phyloP scores from a whole-genome alignment of 1,284 basidiomycete genomes.

The Nidula niveotomentosa region DNA sequence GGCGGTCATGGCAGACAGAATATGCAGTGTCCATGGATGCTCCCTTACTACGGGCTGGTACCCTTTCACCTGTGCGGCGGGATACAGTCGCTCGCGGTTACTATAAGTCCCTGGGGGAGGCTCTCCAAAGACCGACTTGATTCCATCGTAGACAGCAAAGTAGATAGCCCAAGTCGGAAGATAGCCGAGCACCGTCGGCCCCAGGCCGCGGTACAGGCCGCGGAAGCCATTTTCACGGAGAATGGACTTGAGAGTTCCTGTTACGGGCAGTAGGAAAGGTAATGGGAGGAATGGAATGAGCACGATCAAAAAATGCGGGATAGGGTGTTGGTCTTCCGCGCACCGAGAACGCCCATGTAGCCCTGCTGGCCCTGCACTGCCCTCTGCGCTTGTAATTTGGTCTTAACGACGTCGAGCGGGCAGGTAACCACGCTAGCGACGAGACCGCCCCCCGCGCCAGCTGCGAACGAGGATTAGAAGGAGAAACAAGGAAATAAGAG shows the following conservation, averaged over 20 bases:
- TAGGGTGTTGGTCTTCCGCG: slow-evolving; percentile 21
- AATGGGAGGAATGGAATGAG: slow-evolving; percentile 7
- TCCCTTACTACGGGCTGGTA: slow-evolving; percentile 77
- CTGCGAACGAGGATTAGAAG: slow-evolving; percentile 30
- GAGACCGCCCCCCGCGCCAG: slow-evolving; percentile 85
- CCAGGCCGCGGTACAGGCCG: slow-evolving; percentile 91
- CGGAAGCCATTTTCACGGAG: slow-evolving; percentile 75
- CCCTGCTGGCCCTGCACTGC: slow-evolving; percentile 61
- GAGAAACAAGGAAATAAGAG: slow-evolving; percentile 3
- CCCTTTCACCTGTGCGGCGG: slow-evolving; percentile 79
- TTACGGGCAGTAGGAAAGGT: not conserved
- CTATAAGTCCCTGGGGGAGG: slow-evolving; percentile 41
- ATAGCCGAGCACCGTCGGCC: slow-evolving; percentile 94
- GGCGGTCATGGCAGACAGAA: slow-evolving; percentile 90
- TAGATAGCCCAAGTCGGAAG: slow-evolving; percentile 98
- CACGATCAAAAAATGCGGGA: not conserved
- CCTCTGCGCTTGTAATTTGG: slow-evolving; percentile 91
- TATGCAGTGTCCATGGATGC: slow-evolving; percentile 82
- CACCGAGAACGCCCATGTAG: slow-evolving; percentile 79
- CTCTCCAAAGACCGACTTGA: slow-evolving; percentile 82
- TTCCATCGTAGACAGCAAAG: slow-evolving; percentile 95
- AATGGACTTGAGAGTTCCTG: slow-evolving; percentile 76
- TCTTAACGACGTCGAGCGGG: slow-evolving; percentile 97
- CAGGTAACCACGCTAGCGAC: slow-evolving; percentile 95
- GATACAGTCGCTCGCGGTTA: slow-evolving; percentile 55